Evolutionary conservation across 495 filamentous ascomycete species (phyloP).

Genomic region (Tuber umbilicatum): DNA sequence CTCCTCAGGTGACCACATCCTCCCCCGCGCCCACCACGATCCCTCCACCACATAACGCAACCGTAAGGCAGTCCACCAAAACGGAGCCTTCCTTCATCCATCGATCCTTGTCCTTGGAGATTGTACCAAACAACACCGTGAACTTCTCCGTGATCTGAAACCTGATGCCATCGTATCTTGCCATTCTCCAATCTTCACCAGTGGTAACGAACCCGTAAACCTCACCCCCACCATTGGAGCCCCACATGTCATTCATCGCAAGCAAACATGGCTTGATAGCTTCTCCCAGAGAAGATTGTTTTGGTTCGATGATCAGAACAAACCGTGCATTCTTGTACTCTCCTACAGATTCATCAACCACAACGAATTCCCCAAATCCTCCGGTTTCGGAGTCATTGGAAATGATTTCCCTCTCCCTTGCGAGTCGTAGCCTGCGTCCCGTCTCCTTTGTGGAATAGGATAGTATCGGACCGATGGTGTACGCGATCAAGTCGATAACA

Average conservation of each 20-base stretch:
- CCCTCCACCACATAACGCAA: no score
- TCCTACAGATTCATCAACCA: no score
- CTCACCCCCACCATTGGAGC: constrained; percentile 9
- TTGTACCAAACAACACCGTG: neutral
- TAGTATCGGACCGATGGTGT: no score
- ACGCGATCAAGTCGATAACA: constrained; percentile 13
- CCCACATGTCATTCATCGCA: constrained; percentile 18
- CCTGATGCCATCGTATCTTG: constrained; percentile 15
- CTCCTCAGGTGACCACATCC: no score
- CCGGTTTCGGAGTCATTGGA: no score
- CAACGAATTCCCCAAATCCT: no score
- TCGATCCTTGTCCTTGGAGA: neutral
- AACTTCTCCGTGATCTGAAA: neutral
- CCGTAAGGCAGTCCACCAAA: constrained; percentile 9
- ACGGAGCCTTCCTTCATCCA: constrained; percentile 14
- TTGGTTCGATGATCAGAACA: constrained; percentile 13
- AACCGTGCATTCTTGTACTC: no score
- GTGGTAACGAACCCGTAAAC: constrained; percentile 26
- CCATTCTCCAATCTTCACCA: constrained; percentile 18
- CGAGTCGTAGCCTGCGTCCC: no score
- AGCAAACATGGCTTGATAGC: constrained; percentile 18
- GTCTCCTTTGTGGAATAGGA: no score
- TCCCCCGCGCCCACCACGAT: no score
- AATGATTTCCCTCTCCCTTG: no score
- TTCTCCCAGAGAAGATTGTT: constrained; percentile 15